A percentile compares a stretch with the other conserved stretches of the same genome.
These are phyloP conservation scores for Alternaria tenuissima DNA, from an alignment of 2,329 filamentous ascomycete genomes.

Conservation along the genomic window DNA sequence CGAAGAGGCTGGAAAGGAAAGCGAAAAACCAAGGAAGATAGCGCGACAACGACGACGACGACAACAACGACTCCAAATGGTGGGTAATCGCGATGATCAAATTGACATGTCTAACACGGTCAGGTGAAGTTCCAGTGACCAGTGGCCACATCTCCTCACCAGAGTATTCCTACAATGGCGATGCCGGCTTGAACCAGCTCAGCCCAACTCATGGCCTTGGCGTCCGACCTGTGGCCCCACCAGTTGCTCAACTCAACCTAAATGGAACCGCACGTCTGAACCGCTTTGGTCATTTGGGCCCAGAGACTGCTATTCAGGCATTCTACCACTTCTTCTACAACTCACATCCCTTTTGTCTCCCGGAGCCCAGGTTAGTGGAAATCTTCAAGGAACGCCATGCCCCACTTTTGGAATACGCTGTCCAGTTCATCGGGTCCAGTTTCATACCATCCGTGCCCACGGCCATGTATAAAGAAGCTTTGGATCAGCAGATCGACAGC, in stretches of 20 bases:
- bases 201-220: constrained; percentile 33
- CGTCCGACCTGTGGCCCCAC: constrained; percentile 28
- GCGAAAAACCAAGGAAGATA: constrained; percentile 49
- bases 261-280: constrained; percentile 43
- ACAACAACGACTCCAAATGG: constrained; percentile 29
- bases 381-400: constrained; percentile 52
- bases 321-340: constrained; percentile 62
- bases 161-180: constrained; percentile 41
- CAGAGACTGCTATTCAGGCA: constrained; percentile 41
- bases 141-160: constrained; percentile 42
- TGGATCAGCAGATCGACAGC: constrained; percentile 43
- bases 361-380: constrained; percentile 52
- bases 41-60: constrained; percentile 20
- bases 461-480: constrained; percentile 54
- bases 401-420: constrained; percentile 60
- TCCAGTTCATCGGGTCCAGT: constrained; percentile 65
- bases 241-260: constrained; percentile 42
- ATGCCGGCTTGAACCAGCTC: constrained; percentile 35
- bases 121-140: constrained; percentile 26
- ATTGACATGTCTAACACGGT: background rate
- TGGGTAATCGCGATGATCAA: constrained; percentile 17
- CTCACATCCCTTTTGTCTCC: constrained; percentile 65
- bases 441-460: constrained; percentile 58
- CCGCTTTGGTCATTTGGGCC: constrained; percentile 38
- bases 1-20: constrained; percentile 60